Conservation (phyloP, 169 alveolate genomes). For the Plasmodium cynomolgi region DNA sequence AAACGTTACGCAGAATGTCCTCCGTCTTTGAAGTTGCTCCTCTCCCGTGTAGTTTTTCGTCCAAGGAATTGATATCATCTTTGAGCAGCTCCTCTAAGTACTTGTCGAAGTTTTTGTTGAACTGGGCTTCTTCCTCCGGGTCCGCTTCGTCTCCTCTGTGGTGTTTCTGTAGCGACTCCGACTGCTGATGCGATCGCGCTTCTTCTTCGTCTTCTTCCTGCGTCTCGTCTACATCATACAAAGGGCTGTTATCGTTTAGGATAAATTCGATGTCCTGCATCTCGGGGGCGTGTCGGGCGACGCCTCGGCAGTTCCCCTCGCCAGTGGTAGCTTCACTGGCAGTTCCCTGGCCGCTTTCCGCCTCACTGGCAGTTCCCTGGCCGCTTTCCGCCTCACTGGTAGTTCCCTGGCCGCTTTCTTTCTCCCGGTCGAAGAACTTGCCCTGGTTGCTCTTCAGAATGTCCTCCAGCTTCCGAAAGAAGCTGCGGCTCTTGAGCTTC, state of each 20-base stretch:
- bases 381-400: neutral
- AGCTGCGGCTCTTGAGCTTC: conserved; percentile 31
- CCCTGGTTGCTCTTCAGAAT: conserved; percentile 32
- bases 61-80: conserved; percentile 61
- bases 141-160: neutral
- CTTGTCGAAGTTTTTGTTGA: conserved; percentile 47
- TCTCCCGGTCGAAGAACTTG: conserved; percentile 38
- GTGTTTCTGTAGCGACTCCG: neutral
- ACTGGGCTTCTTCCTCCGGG: neutral
- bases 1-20: conserved; percentile 37
- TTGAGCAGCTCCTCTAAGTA: conserved; percentile 55
- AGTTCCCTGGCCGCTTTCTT: neutral
- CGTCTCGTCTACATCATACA: conserved; percentile 18
- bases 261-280: conserved; percentile 43
- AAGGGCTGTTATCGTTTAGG: conserved; percentile 13
- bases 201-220: neutral
- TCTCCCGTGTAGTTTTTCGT: conserved; percentile 19
- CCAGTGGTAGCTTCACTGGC: neutral
- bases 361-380: neutral
- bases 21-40: neutral
- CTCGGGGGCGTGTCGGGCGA: neutral
- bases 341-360: neutral
- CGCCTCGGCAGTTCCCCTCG: neutral
- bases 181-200: neutral
- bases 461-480: conserved; percentile 14